Conservation (phyloP, 768 basidiomycete genomes). For the Pulveroboletus sp. region DNA sequence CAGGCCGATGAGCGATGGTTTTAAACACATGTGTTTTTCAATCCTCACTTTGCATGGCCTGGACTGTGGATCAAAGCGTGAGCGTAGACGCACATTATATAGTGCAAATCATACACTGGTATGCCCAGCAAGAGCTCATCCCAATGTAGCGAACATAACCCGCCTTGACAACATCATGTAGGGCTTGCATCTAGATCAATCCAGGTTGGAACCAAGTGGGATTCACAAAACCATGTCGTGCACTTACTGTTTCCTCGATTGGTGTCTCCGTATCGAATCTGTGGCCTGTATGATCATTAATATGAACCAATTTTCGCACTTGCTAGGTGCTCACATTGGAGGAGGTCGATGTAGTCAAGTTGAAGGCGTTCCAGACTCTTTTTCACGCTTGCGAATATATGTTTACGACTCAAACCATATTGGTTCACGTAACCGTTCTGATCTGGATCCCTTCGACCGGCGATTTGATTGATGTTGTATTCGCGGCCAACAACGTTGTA, state of each 20-base stretch:
- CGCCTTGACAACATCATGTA: slow-evolving; percentile 47
- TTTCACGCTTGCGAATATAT: slow-evolving; percentile 56
- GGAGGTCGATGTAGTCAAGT: slow-evolving; percentile 53
- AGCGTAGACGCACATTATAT: not conserved
- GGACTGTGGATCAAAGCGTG: slow-evolving; percentile 23
- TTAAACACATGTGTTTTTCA: not conserved
- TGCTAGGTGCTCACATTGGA: slow-evolving; percentile 38
- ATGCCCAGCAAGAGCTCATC: slow-evolving; percentile 40
- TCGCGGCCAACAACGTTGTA: slow-evolving; percentile 38
- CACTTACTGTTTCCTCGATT: slow-evolving; percentile 39
- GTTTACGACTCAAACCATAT: slow-evolving; percentile 44
- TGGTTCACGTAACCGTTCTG: slow-evolving; percentile 45
- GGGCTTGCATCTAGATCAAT: slow-evolving; percentile 38
- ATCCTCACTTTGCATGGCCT: slow-evolving; percentile 37
- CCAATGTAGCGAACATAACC: slow-evolving; percentile 47
- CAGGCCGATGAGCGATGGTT: not conserved
- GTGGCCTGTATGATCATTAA: slow-evolving; percentile 31
- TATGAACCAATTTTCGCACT: not conserved
- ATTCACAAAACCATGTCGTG: not conserved
- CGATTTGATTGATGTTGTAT: slow-evolving; percentile 10
- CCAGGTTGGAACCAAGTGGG: not conserved
- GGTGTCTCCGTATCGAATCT: slow-evolving; percentile 50
- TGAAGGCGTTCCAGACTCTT: slow-evolving; percentile 39
- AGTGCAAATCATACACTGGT: slow-evolving; percentile 29
- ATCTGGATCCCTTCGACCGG: slow-evolving; percentile 27